Conservation (phyloP, 345 rosid genomes). For the Turritis glabra region DNA sequence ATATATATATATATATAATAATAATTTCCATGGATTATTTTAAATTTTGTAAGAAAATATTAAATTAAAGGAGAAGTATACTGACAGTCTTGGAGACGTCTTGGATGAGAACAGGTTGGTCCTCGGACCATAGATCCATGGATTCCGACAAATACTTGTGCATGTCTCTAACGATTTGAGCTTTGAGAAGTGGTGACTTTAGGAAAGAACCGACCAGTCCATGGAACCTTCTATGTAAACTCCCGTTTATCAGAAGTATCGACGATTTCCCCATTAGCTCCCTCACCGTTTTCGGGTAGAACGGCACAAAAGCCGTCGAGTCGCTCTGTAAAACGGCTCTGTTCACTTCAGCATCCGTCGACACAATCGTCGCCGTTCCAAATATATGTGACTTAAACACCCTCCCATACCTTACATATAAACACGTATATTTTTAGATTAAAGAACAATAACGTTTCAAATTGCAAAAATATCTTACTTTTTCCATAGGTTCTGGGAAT, state of each 20-base stretch:
- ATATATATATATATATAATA: no score
- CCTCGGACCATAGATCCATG: constrained; percentile 73
- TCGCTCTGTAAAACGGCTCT: constrained; percentile 83
- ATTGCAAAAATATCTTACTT: background rate
- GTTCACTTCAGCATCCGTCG: constrained; percentile 93
- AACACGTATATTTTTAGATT: background rate
- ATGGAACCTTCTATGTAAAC: constrained; percentile 87
- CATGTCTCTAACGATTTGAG: constrained; percentile 86
- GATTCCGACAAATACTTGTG: constrained; percentile 61
- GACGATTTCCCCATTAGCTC: constrained; percentile 98
- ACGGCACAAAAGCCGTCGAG: constrained; percentile 77
- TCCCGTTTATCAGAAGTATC: constrained; percentile 80
- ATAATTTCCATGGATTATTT: background rate
- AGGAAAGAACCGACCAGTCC: constrained; percentile 86
- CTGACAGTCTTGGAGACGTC: constrained; percentile 84
- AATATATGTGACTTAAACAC: constrained; percentile 98
- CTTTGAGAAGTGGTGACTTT: constrained; percentile 80
- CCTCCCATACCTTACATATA: constrained; percentile 67
- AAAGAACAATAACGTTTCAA: background rate
- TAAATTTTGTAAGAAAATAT: background rate
- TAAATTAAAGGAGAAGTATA: constrained; percentile 6
- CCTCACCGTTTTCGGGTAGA: constrained; percentile 86
- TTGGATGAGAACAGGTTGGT: constrained; percentile 68
- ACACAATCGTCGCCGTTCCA: constrained; percentile 79
- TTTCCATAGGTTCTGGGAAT: no score